Conservation (phyloP, 1,139 yeast genomes). For the Pichia inconspicua region DNA sequence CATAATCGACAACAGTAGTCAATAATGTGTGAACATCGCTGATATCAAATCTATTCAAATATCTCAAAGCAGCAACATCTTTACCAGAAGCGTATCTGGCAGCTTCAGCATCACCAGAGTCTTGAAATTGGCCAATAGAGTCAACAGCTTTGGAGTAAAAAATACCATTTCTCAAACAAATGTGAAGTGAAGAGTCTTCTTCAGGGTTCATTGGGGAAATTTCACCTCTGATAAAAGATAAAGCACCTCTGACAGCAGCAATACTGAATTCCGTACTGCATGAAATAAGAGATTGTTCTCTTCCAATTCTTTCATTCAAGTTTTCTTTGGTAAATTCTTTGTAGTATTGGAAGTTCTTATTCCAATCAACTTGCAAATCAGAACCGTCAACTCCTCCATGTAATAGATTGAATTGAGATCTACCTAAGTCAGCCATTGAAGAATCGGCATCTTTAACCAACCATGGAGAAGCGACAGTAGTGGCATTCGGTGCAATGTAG, state of each 20-base stretch:
- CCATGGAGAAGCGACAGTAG: slow-evolving; percentile 72
- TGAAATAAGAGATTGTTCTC: slow-evolving; percentile 70
- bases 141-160: slow-evolving; percentile 81
- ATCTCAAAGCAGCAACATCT: slow-evolving; percentile 67
- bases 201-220: slow-evolving; percentile 72
- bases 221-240: slow-evolving; percentile 67
- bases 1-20: slow-evolving; percentile 79
- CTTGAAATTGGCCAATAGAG: slow-evolving; percentile 57
- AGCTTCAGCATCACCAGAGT: slow-evolving; percentile 76
- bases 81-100: slow-evolving; percentile 75
- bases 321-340: slow-evolving; percentile 57
- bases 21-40: slow-evolving; percentile 62
- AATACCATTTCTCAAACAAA: slow-evolving; percentile 73
- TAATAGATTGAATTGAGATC: slow-evolving; percentile 51
- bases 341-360: slow-evolving; percentile 80
- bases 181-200: slow-evolving; percentile 53
- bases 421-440: slow-evolving; percentile 49
- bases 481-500: slow-evolving; percentile 52
- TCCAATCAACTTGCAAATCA: slow-evolving; percentile 67
- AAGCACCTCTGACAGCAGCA: slow-evolving; percentile 74
- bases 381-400: slow-evolving; percentile 53
- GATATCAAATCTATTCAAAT: slow-evolving; percentile 59
- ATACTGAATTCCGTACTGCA: slow-evolving; percentile 71
- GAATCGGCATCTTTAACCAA: slow-evolving; percentile 33
- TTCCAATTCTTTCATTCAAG: slow-evolving; percentile 59